These are phyloP conservation scores for Lachancea kluyveri DNA, from an alignment of 805 yeast species.

Conservation along the genomic window DNA sequence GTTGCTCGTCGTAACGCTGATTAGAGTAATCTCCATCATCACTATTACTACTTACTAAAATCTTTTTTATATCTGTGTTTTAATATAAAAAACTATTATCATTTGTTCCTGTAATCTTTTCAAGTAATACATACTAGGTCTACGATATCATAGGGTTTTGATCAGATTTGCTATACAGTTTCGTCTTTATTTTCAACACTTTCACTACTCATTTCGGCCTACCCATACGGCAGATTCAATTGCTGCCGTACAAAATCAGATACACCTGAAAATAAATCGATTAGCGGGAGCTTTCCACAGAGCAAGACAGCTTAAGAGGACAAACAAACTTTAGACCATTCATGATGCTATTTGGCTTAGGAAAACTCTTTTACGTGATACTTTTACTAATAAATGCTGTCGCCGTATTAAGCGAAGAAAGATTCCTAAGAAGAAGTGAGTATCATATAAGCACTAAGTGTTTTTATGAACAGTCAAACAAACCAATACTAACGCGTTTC, in stretches of 20 bases:
- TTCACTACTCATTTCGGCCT: too few species aligned
- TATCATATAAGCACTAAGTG: slow-evolving; percentile 1
- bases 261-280: too few species aligned
- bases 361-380: slow-evolving; percentile 49
- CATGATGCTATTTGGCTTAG: slow-evolving; percentile 51
- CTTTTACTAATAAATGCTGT: slow-evolving; percentile 62
- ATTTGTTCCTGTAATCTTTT: too few species aligned
- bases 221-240: too few species aligned
- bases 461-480: not conserved
- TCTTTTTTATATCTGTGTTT: slow-evolving; percentile 8
- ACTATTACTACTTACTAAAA: slow-evolving; percentile 5
- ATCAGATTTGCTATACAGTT: too few species aligned
- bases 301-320: too few species aligned
- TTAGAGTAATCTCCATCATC: slow-evolving; percentile 32
- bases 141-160: not conserved
- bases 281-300: too few species aligned
- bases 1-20: slow-evolving; percentile 88
- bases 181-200: too few species aligned
- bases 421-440: slow-evolving; percentile 60
- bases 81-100: slow-evolving; percentile 4
- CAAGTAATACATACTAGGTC: not conserved
- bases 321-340: slow-evolving; percentile 1
- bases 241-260: too few species aligned
- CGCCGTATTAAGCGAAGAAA: slow-evolving; percentile 74
- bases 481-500: slow-evolving; percentile 3